These are phyloP conservation scores for Diaporthe destruens DNA, from an alignment of 2,329 filamentous ascomycete genomes.

Conservation along the genomic window DNA sequence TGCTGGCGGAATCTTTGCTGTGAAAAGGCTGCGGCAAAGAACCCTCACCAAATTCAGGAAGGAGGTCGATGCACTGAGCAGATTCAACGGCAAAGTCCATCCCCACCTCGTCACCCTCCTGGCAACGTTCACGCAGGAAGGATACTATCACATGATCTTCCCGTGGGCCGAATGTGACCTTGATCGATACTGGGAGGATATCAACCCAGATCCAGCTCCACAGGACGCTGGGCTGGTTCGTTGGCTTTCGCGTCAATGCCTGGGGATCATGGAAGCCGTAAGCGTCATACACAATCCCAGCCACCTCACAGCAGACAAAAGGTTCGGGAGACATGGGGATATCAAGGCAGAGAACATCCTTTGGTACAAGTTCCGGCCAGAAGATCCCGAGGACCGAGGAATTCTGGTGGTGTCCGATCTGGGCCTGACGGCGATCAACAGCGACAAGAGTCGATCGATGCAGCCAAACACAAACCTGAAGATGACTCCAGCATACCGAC, in stretches of 20 bases:
- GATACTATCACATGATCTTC: constrained; percentile 31
- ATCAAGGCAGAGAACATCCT: constrained; percentile 46
- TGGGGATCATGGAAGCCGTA: constrained; percentile 32
- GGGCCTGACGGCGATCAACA: constrained; percentile 36
- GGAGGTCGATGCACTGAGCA: constrained; percentile 14
- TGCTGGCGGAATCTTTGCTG: constrained; percentile 17
- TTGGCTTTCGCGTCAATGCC: constrained; percentile 32
- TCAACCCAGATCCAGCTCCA: not conserved
- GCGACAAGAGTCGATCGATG: constrained; percentile 31
- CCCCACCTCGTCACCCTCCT: constrained; percentile 32
- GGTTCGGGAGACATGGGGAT: constrained; percentile 43
- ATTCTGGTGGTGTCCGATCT: constrained; percentile 38
- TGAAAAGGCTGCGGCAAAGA: constrained; percentile 4
- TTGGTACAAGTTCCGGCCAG: constrained; percentile 37
- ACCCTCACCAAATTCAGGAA: not conserved
- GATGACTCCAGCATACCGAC: constrained; percentile 35
- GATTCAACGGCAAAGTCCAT: constrained; percentile 20
- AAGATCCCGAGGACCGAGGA: not conserved
- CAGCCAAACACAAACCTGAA: constrained; percentile 13
- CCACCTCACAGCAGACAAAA: not conserved
- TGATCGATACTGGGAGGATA: not conserved
- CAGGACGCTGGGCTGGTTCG: not conserved
- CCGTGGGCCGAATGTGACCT: constrained; percentile 34
- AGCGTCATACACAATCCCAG: constrained; percentile 23
- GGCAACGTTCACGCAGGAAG: not conserved